These are phyloP conservation scores for Primulina tabacum DNA, from an alignment of 257 asterid genomes.

Conservation along the genomic window DNA sequence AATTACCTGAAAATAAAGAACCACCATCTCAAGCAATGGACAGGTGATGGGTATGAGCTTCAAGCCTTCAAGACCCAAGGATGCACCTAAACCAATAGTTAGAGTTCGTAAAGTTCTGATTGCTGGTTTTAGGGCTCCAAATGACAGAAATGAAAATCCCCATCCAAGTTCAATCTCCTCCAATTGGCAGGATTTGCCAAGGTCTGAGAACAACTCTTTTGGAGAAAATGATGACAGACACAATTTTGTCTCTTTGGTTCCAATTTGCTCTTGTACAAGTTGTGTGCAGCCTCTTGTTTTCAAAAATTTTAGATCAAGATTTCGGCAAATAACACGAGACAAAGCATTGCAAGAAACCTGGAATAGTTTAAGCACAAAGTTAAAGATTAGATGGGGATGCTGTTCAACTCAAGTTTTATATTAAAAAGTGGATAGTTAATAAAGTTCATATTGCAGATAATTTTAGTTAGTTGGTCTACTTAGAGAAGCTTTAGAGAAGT, in stretches of 20 bases:
- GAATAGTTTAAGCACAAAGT: slow-evolving; percentile 25
- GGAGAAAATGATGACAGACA: slow-evolving; percentile 28
- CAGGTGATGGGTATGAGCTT: slow-evolving; percentile 54
- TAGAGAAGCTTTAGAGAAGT: background rate
- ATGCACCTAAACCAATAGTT: slow-evolving; percentile 79
- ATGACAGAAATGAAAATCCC: slow-evolving; percentile 70
- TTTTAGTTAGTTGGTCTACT: slow-evolving; percentile 9
- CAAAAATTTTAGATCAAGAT: slow-evolving; percentile 53
- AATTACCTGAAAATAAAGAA: slow-evolving; percentile 79
- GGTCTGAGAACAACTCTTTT: slow-evolving; percentile 42
- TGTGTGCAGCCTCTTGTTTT: slow-evolving; percentile 70
- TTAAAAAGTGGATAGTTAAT: slow-evolving; percentile 18
- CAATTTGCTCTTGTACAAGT: slow-evolving; percentile 39
- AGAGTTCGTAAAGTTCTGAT: slow-evolving; percentile 49
- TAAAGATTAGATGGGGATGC: slow-evolving; percentile 21
- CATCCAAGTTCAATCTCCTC: slow-evolving; percentile 83
- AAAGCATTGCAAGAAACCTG: slow-evolving; percentile 68
- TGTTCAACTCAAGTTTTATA: slow-evolving; percentile 12
- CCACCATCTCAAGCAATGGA: slow-evolving; percentile 68
- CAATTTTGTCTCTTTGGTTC: slow-evolving; percentile 29
- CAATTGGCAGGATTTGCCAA: slow-evolving; percentile 58
- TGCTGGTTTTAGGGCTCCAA: slow-evolving; percentile 63
- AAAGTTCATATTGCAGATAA: background rate
- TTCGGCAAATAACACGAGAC: slow-evolving; percentile 49
- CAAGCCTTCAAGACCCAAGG: slow-evolving; percentile 71